Percentiles rank a stretch among this genome's conserved stretches.
Conservation (phyloP, 495 filamentous ascomycete genomes). For the Xylaria telfairii region DNA sequence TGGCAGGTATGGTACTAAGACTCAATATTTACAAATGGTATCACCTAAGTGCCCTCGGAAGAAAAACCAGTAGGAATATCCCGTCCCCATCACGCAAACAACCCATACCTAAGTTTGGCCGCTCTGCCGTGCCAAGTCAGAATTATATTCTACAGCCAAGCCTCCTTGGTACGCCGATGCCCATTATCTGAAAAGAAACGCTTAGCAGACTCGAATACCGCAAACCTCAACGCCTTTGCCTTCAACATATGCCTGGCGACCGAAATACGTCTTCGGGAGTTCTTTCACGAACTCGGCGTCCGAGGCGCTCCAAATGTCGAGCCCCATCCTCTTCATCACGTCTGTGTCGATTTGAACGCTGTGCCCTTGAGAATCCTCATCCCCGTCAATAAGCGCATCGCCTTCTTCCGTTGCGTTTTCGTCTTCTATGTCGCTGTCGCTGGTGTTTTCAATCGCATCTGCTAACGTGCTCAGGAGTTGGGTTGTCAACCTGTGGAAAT, state of each 20-base stretch:
- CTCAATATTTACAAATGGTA: background rate
- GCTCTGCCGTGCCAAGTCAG: background rate
- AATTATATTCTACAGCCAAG: conserved; percentile 10
- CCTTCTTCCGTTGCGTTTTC: conserved; percentile 34
- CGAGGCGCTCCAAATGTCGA: conserved; percentile 83
- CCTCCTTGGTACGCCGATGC: background rate
- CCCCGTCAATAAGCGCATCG: conserved; percentile 33
- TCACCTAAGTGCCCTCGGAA: background rate
- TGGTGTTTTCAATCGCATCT: conserved; percentile 66
- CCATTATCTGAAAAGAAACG: background rate
- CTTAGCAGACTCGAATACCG: conserved; percentile 75
- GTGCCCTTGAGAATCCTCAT: conserved; percentile 42
- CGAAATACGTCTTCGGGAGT: conserved; percentile 73
- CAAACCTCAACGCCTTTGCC: conserved; percentile 79
- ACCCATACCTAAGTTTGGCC: background rate
- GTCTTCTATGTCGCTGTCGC: conserved; percentile 52
- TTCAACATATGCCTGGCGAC: conserved; percentile 69
- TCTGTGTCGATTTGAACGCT: conserved; percentile 67
- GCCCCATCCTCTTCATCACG: conserved; percentile 78
- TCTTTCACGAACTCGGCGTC: conserved; percentile 78
- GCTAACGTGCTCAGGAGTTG: conserved; percentile 72
- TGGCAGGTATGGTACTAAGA: background rate
- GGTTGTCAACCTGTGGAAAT: conserved; percentile 87
- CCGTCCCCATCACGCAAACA: background rate
- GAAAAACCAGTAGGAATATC: background rate